A percentile compares a stretch with the other conserved stretches of the same genome.
phyloP scores from a whole-genome alignment of 2,329 filamentous ascomycete genomes.

The Nothophoma quercina region DNA sequence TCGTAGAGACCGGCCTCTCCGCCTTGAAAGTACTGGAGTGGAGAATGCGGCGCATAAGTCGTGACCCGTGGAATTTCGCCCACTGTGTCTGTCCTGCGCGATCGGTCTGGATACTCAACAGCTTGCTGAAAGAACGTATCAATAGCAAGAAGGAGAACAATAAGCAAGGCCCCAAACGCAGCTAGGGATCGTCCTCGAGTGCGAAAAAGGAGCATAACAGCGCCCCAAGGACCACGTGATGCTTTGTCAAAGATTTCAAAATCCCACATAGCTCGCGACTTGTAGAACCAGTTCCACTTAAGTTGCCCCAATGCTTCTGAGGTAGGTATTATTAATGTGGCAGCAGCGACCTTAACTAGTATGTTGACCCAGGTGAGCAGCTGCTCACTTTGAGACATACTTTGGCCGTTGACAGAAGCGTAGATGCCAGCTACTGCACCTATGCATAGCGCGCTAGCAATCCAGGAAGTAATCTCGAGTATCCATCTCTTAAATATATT shows the following conservation, averaged over 20 bases:
- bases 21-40: not conserved
- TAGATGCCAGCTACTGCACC: conserved; percentile 16
- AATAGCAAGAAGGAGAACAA: too few species aligned
- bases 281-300: conserved; percentile 38
- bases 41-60: conserved; percentile 1
- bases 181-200: conserved; percentile 25
- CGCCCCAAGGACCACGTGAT: conserved; percentile 24
- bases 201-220: conserved; percentile 18
- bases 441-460: conserved; percentile 25
- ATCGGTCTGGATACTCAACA: conserved; percentile 5
- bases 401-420: not conserved
- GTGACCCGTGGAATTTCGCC: conserved; percentile 4
- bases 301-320: conserved; percentile 37
- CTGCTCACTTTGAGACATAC: too few species aligned
- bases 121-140: too few species aligned
- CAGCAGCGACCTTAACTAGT: conserved; percentile 26
- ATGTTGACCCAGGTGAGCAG: conserved; percentile 21
- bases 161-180: too few species aligned
- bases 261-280: conserved; percentile 33
- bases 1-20: not conserved
- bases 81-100: not conserved
- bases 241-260: conserved; percentile 44
- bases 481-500: conserved; percentile 26
- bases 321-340: conserved; percentile 30
- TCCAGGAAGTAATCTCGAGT: conserved; percentile 24